Percentiles rank a stretch among this genome's conserved stretches.
phyloP scores from a whole-genome alignment of 2,329 filamentous ascomycete species.

The Cladosporium cucumerinum region DNA sequence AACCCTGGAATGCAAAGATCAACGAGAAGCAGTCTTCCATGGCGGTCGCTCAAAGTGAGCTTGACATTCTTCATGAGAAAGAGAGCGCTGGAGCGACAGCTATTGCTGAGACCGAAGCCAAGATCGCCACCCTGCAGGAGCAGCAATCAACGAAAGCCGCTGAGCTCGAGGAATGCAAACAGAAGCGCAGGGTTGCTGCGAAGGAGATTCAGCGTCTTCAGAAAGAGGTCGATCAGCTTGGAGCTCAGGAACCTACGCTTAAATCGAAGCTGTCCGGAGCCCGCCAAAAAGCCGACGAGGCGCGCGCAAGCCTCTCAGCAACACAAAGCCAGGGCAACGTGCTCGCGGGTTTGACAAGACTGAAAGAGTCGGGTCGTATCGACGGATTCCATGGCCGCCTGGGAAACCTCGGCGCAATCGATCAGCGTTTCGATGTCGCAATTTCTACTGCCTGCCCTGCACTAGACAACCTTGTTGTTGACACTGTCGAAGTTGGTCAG shows the following conservation, averaged over 20 bases:
- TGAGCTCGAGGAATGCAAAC: slow-evolving; percentile 73
- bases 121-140: slow-evolving; percentile 70
- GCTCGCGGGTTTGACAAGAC: slow-evolving; percentile 82
- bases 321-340: slow-evolving; percentile 94
- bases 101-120: slow-evolving; percentile 76
- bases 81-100: slow-evolving; percentile 83
- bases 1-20: slow-evolving; percentile 96
- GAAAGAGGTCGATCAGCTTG: slow-evolving; percentile 68
- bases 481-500: slow-evolving; percentile 91
- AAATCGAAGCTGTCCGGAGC: slow-evolving; percentile 82
- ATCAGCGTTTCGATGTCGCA: slow-evolving; percentile 92
- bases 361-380: slow-evolving; percentile 93
- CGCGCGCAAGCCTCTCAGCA: slow-evolving; percentile 80
- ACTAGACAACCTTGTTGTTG: slow-evolving; percentile 94
- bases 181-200: slow-evolving; percentile 67
- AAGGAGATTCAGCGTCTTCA: slow-evolving; percentile 71
- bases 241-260: slow-evolving; percentile 74
- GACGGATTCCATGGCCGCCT: slow-evolving; percentile 95
- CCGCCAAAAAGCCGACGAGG: slow-evolving; percentile 93
- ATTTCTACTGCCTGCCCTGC: slow-evolving; percentile 93
- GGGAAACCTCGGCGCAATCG: slow-evolving; percentile 90
- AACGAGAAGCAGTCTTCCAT: slow-evolving; percentile 93
- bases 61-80: slow-evolving; percentile 85
- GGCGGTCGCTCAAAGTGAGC: slow-evolving; percentile 89
- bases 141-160: slow-evolving; percentile 65